Percentiles rank a stretch among this genome's conserved stretches.
These are phyloP conservation scores for Talaromyces ruber DNA, from an alignment of 495 filamentous ascomycete genomes.

Conservation along the genomic window DNA sequence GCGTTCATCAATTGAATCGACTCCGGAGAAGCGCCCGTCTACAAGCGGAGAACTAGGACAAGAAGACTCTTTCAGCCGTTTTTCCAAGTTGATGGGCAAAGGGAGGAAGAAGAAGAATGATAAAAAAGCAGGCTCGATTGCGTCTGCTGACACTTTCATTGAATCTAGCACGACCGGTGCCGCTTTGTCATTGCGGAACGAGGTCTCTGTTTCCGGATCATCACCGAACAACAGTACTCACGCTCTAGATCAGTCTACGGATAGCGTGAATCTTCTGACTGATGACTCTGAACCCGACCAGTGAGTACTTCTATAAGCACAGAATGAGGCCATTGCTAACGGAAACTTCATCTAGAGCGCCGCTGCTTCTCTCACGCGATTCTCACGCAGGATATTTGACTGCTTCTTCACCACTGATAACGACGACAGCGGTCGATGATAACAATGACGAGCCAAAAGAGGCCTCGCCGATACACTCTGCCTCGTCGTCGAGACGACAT, in stretches of 20 bases:
- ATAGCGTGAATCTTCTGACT: conserved; percentile 50
- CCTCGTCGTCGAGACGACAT: neutral
- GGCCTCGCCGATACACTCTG: neutral
- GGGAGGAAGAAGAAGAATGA: conserved; percentile 38
- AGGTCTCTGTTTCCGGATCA: conserved; percentile 10
- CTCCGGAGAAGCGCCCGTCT: conserved; percentile 28
- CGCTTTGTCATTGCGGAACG: neutral
- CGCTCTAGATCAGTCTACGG: conserved; percentile 27
- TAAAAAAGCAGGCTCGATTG: conserved; percentile 18
- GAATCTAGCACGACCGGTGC: conserved; percentile 19
- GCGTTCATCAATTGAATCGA: conserved; percentile 36
- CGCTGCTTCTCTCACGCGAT: conserved; percentile 59
- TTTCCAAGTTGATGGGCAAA: conserved; percentile 46
- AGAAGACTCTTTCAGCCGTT: conserved; percentile 25
- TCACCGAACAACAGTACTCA: conserved; percentile 20
- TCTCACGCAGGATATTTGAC: conserved; percentile 77
- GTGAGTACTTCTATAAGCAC: conserved; percentile 39
- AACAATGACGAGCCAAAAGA: conserved; percentile 10
- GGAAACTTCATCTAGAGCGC: conserved; percentile 31
- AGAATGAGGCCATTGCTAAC: conserved; percentile 9
- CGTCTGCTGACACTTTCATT: neutral
- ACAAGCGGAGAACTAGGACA: conserved; percentile 17
- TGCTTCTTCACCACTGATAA: conserved; percentile 71
- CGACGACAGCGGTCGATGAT: conserved; percentile 41
- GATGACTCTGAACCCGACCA: conserved; percentile 62